Evolutionary conservation across 2,329 filamentous ascomycete species (phyloP).

Genomic region (Fusarium torreyae): DNA sequence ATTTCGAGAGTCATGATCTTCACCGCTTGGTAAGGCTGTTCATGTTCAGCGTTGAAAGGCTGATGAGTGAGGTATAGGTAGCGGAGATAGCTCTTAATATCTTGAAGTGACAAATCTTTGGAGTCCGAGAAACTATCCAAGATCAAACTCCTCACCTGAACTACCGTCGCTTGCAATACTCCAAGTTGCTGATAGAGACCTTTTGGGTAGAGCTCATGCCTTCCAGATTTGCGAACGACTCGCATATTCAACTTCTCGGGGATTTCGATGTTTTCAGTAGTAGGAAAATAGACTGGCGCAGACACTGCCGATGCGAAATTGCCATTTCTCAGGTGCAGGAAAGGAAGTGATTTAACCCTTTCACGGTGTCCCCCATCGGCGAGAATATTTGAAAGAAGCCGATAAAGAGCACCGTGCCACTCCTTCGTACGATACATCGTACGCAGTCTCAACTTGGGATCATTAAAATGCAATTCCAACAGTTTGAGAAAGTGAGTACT

Average conservation of each 20-base stretch:
- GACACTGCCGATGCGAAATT: constrained; percentile 4
- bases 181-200: constrained; percentile 18
- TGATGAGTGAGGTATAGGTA: constrained; percentile 14
- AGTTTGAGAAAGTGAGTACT: neutral
- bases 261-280: neutral
- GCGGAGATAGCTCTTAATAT: neutral
- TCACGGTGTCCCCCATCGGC: neutral
- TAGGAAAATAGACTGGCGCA: constrained; percentile 29
- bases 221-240: too few species aligned
- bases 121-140: neutral
- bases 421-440: too few species aligned
- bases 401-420: too few species aligned
- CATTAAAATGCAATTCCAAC: neutral
- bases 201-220: neutral
- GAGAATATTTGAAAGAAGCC: too few species aligned
- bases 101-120: neutral
- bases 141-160: constrained; percentile 18
- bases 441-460: too few species aligned
- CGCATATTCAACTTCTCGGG: constrained; percentile 7
- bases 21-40: neutral
- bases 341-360: constrained; percentile 2
- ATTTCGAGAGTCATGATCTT: neutral
- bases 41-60: neutral
- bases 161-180: constrained; percentile 4
- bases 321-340: constrained; percentile 21